Evolutionary conservation across 139 green algal species (phyloP).

Genomic region (Chlorella sp.): DNA sequence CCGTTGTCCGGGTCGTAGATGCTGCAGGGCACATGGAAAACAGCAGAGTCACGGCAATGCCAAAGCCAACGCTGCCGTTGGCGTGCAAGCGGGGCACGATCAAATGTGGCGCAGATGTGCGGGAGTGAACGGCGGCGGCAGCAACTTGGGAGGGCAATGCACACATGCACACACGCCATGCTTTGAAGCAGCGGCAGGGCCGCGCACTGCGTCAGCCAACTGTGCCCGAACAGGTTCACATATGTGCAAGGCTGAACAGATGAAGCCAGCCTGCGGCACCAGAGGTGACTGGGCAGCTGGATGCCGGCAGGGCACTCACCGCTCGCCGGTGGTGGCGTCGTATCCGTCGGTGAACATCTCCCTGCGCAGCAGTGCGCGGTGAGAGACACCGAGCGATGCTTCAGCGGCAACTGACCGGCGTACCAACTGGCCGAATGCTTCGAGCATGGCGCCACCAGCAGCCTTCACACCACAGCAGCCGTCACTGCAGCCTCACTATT

Average conservation of each 20-base stretch:
- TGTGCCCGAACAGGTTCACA: no score
- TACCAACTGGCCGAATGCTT: background rate
- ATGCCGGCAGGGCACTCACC: conserved; percentile 5
- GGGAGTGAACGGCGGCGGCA: background rate
- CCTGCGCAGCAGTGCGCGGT: background rate
- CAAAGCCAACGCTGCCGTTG: background rate
- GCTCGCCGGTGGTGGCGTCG: conserved; percentile 20
- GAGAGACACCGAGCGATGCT: background rate
- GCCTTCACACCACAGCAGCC: background rate
- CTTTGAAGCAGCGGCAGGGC: no score
- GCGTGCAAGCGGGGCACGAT: background rate
- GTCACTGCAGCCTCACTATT: background rate
- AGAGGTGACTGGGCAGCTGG: no score
- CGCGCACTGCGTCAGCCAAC: no score
- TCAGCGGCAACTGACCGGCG: no score
- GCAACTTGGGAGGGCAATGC: background rate
- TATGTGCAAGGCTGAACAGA: no score
- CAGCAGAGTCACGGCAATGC: background rate
- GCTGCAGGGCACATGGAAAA: background rate
- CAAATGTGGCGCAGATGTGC: background rate
- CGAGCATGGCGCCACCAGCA: background rate
- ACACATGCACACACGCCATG: background rate
- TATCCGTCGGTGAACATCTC: conserved; percentile 46
- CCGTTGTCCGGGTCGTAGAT: conserved; percentile 45
- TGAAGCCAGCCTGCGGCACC: background rate